Percentiles rank a stretch among this genome's conserved stretches.
Evolutionary conservation across 768 basidiomycete species (phyloP).

Genomic region (Rhizopogon salebrosus): DNA sequence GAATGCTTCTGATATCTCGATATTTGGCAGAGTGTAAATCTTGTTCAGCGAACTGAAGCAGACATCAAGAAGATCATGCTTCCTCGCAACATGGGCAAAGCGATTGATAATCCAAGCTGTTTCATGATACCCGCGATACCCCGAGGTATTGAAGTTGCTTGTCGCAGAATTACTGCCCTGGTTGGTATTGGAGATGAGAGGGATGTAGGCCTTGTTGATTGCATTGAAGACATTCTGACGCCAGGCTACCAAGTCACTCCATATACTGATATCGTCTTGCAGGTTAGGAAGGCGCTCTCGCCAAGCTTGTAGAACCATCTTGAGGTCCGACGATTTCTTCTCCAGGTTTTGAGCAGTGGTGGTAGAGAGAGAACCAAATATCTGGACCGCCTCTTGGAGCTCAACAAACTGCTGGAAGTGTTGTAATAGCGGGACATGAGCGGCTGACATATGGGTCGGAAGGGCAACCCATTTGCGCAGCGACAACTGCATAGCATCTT

Average conservation of each 20-base stretch:
- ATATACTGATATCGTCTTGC: slow-evolving; percentile 96
- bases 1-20: slow-evolving; percentile 99
- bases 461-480: slow-evolving; percentile 94
- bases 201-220: slow-evolving; percentile 94
- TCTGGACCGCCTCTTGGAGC: slow-evolving; percentile 90
- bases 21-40: slow-evolving; percentile 98
- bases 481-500: slow-evolving; percentile 95
- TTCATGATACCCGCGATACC: slow-evolving; percentile 96
- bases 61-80: slow-evolving; percentile 93
- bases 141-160: slow-evolving; percentile 71
- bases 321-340: slow-evolving; percentile 91
- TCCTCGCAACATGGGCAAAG: slow-evolving; percentile 96
- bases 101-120: slow-evolving; percentile 99
- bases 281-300: slow-evolving; percentile 92
- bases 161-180: slow-evolving; percentile 46
- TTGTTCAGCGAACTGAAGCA: slow-evolving; percentile 93
- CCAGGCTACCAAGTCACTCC: slow-evolving; percentile 99
- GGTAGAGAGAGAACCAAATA: slow-evolving; percentile 83
- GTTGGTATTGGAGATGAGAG: slow-evolving; percentile 65
- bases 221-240: slow-evolving; percentile 96
- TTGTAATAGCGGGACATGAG: slow-evolving; percentile 91
- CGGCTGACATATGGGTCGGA: slow-evolving; percentile 80
- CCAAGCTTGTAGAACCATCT: slow-evolving; percentile 96
- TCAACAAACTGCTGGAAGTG: slow-evolving; percentile 99
- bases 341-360: slow-evolving; percentile 89